Base-by-base conservation (phyloP, 2,329 filamentous ascomycete species). In the Grosmannia penicillata region DNA sequence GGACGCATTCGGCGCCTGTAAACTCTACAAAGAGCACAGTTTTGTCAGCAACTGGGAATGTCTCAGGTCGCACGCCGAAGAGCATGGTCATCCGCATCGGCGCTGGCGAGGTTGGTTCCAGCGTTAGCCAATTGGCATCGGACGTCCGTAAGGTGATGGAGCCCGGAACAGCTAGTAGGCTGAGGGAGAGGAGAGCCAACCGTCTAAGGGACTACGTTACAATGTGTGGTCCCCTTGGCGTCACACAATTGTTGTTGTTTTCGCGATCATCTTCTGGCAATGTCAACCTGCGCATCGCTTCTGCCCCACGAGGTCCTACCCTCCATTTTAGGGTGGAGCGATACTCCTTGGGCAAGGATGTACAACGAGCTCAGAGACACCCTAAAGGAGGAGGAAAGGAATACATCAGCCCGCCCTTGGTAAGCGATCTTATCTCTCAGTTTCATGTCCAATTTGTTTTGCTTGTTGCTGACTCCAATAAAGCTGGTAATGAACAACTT, bases 401-500 rank as follows among this genome's bases (percentile, higher is more conserved):
- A 56, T 93, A 84, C 51, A 68, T 82, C 41, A 85, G 78, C 31
- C 78, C 91, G 7, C 91, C 91, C 45, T 61, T 96, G 60, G 77
- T 81, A 71, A 45, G 63, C 25, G 10, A 27, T 21, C n/a, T 23
- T 43, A 26, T 41, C 22, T 25, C 6, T 35, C 14, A 14, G 18
- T 18, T 29, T 17, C 6, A 9, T 14, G 4, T 22, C 8, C 13
- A 21, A 7, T 11, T 15, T 7, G 6, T 23, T 28, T 6, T 11
- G 19, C 43, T 49, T 18, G 13, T 8, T 8, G 6, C 32, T 18
- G 35, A 38, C 61, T 52, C 60, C 47, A 38, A 7, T 24, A 3
- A 44, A 80, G 74, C 72, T 98, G 32, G 91, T 98, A 48, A 96
- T 98, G 91, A 98, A 98, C 63, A 95, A 94, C 58, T 94, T 98